Evolutionary conservation across 23 red algal species (phyloP).

Genomic region (Gracilaria domingensis): DNA sequence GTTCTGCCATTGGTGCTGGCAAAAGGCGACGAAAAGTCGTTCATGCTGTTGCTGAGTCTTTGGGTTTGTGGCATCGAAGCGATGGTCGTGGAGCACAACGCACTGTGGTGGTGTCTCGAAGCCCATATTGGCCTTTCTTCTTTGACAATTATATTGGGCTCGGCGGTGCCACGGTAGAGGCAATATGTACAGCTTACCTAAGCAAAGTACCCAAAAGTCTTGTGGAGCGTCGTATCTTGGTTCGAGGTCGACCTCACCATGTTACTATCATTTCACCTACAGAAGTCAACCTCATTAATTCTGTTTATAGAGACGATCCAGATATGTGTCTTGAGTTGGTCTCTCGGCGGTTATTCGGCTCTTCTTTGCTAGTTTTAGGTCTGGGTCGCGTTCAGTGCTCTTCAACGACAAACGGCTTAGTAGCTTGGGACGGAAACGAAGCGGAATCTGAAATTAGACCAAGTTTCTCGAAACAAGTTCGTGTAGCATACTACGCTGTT

Average conservation of each 20-base stretch:
- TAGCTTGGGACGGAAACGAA: neutral
- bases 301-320: neutral
- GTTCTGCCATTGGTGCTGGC: conserved; percentile 41
- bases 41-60: conserved; percentile 64
- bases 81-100: conserved; percentile 52
- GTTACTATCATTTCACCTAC: conserved; percentile 48
- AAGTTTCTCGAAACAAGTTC: neutral
- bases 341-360: neutral
- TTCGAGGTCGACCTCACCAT: conserved; percentile 67
- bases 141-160: conserved; percentile 64
- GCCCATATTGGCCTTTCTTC: conserved; percentile 58
- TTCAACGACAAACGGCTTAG: neutral
- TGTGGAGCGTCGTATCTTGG: conserved; percentile 31
- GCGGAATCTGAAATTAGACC: neutral
- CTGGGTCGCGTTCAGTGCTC: conserved; percentile 22
- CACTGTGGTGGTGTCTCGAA: conserved; percentile 30
- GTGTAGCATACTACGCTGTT: conserved; percentile 61
- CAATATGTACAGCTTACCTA: neutral
- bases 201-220: conserved; percentile 25
- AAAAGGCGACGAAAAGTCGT: conserved; percentile 55
- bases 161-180: conserved; percentile 36
- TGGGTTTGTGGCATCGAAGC: conserved; percentile 62
- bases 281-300: conserved; percentile 17
- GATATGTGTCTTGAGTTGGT: conserved; percentile 2
- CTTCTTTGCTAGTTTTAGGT: neutral